Percentiles rank a stretch among this genome's conserved stretches.
Conservation (phyloP, 2,329 filamentous ascomycete genomes). For the Hyphodiscus sp. region DNA sequence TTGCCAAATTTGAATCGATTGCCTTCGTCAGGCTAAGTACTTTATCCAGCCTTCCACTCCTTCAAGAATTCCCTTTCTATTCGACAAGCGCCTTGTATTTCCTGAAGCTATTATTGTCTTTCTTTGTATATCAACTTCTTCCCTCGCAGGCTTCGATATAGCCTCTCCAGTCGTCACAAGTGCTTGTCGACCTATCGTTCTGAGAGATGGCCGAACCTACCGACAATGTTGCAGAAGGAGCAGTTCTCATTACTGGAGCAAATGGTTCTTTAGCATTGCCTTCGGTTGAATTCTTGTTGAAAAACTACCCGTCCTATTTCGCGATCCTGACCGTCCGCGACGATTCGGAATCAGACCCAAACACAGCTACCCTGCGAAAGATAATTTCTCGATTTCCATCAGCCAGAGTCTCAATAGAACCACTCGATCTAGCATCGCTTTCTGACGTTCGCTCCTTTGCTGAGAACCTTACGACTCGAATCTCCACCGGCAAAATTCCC, state of each 20-base stretch:
- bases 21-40: too few relatives aligned
- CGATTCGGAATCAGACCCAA: slow-evolving; percentile 22
- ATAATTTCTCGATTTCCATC: slow-evolving; percentile 19
- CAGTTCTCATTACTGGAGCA: background rate
- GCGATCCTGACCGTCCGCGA: slow-evolving; percentile 30
- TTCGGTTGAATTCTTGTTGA: background rate
- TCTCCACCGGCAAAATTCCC: slow-evolving; percentile 27
- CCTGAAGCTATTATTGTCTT: too few relatives aligned
- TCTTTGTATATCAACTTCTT: too few relatives aligned
- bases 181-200: too few relatives aligned
- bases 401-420: slow-evolving; percentile 26
- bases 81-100: too few relatives aligned
- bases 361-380: slow-evolving; percentile 24
- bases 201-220: too few relatives aligned
- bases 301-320: slow-evolving; percentile 14
- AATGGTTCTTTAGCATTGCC: background rate
- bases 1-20: too few relatives aligned
- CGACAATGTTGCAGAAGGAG: too few relatives aligned
- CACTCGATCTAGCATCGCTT: slow-evolving; percentile 33
- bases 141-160: too few relatives aligned
- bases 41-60: too few relatives aligned
- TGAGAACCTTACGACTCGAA: slow-evolving; percentile 21
- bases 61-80: too few relatives aligned
- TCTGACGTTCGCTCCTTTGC: slow-evolving; percentile 33
- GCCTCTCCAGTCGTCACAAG: too few relatives aligned